Evolutionary conservation across 352 stramenopile species (phyloP).

Genomic region (Aphanomyces cochlioides): DNA sequence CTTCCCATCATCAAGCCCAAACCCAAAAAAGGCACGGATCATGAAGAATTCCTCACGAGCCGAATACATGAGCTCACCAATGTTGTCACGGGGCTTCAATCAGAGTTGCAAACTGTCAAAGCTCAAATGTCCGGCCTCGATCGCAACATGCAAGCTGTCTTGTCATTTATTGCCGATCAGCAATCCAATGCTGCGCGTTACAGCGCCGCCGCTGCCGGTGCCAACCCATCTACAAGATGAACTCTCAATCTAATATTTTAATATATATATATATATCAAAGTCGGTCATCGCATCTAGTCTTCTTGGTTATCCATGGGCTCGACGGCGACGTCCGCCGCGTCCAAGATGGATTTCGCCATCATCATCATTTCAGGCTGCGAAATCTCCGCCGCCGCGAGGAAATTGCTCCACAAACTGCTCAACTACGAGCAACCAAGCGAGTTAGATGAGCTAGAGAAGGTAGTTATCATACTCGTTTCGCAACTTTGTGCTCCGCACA

Average conservation of each 20-base stretch:
- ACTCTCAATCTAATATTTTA: constrained; percentile 3
- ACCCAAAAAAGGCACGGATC: constrained; percentile 20
- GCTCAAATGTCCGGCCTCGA: constrained; percentile 9
- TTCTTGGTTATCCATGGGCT: constrained; percentile 2
- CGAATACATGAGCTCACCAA: constrained; percentile 26
- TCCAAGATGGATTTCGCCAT: constrained; percentile 23
- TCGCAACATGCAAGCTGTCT: constrained; percentile 19
- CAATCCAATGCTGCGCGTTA: not conserved
- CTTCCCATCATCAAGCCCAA: constrained; percentile 20
- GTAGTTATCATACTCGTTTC: constrained; percentile 39
- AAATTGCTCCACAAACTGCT: constrained; percentile 17
- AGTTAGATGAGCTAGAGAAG: not conserved
- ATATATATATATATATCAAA: not conserved
- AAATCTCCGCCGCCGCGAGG: constrained; percentile 17
- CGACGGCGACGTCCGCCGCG: constrained; percentile 5
- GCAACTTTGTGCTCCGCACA: constrained; percentile 55
- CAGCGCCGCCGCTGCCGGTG: too few relatives aligned
- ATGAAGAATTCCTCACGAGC: constrained; percentile 20
- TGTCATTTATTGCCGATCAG: not conserved
- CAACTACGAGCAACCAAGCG: constrained; percentile 9
- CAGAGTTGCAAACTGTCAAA: constrained; percentile 6
- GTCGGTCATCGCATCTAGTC: not conserved
- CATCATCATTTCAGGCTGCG: constrained; percentile 21
- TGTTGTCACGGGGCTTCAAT: constrained; percentile 9
- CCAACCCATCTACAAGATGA: not conserved